Base-by-base conservation (phyloP, 2,329 filamentous ascomycete species). In the Paecilomyces niveus region DNA sequence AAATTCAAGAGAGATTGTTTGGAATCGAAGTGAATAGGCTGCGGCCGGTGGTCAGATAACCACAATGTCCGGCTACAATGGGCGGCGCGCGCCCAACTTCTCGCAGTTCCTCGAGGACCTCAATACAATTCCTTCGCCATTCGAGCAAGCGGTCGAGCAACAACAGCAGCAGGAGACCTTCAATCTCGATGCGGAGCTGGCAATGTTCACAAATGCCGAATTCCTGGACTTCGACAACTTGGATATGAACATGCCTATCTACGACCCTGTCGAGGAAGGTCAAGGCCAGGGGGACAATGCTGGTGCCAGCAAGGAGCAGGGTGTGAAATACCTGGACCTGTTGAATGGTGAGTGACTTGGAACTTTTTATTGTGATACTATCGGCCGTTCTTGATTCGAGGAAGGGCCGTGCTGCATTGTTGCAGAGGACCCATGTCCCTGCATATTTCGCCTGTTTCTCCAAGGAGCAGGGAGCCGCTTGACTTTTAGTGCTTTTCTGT, bases 71-170 rank as follows among this genome's bases (percentile, higher is more conserved):
- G 83, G 80, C 72, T 92, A 86, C 82, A 86, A 83, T 75, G 88
- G 87, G 70, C 88, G 90, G 62, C 86, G 89, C 71, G 89, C 85
- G 67, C 88, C 90, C 70, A 96, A 96, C 74, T 89, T 96, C 76
- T 92, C 91, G 70, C 88, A 92, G 70, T 96, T 94, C 78, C 83
- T 97, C 64, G 88, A 90, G 68, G 89, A 92, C 66, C 81, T 97
- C 68, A 96, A 96, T 79, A 84, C 83, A 53, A 79, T 88, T 58
- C 83, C 83, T 1, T 80, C 86, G 61, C 80, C 88, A 61, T 85
- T 86, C 66, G 83, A 88, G 57, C 81, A 87, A 61, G 83, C 82
- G 29, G 71, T 74, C 50, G 77, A 81, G 62, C 76, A 81, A 59
- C 82, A 87, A 60, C 84, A 89, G 54, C 75, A 81, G 54, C 81